These are phyloP conservation scores for Pichia insulana DNA, from an alignment of 805 yeast species.

Conservation along the genomic window DNA sequence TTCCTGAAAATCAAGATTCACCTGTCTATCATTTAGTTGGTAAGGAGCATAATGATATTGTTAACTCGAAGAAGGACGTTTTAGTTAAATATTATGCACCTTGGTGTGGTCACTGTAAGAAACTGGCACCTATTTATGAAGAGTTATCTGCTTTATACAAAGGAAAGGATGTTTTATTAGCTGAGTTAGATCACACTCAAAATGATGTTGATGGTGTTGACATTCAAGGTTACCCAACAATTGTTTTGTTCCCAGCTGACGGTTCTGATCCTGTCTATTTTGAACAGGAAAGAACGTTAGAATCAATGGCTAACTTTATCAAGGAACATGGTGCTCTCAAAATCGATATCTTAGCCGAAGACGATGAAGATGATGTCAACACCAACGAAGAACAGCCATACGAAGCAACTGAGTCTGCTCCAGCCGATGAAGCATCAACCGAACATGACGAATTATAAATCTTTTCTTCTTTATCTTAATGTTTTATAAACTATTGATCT, in stretches of 20 bases:
- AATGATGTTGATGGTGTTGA: constrained; percentile 76
- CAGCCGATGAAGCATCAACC: constrained; percentile 2
- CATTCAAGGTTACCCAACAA: constrained; percentile 87
- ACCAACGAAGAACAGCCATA: constrained; percentile 24
- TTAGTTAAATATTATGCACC: constrained; percentile 92
- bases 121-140: constrained; percentile 79
- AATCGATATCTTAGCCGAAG: constrained; percentile 40
- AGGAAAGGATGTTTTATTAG: constrained; percentile 56
- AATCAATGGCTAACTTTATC: constrained; percentile 61
- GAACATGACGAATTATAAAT: constrained; percentile 17
- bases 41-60: constrained; percentile 64
- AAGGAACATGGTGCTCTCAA: constrained; percentile 55
- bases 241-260: constrained; percentile 83
- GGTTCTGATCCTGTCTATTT: constrained; percentile 57
- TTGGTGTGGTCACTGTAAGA: constrained; percentile 97
- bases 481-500: no score
- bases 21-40: constrained; percentile 70
- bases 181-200: constrained; percentile 80
- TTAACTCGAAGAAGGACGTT: constrained; percentile 58
- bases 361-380: constrained; percentile 11
- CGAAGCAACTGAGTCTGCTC: constrained; percentile 4
- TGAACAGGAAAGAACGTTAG: constrained; percentile 66
- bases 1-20: constrained; percentile 75
- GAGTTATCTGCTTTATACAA: constrained; percentile 69
- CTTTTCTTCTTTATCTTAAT: no score